Evolutionary conservation across 495 filamentous ascomycete species (phyloP).

Genomic region (Neurospora sublineolata): DNA sequence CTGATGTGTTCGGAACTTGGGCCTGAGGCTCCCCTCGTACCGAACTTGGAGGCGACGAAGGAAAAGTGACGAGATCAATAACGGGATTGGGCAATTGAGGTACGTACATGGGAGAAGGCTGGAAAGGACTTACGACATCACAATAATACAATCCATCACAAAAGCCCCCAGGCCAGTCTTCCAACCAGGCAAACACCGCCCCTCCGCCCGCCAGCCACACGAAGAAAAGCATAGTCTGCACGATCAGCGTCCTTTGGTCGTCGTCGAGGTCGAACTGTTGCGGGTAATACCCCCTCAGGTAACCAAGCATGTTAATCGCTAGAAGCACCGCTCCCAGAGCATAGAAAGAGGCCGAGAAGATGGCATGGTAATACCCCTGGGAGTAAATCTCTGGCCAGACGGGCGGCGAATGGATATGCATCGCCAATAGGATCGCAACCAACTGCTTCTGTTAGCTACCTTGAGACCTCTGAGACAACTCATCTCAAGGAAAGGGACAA

Average conservation of each 20-base stretch:
- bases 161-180: conserved; percentile 37
- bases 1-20: not conserved
- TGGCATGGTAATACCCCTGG: conserved; percentile 67
- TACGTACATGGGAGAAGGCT: not conserved
- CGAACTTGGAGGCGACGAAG: not conserved
- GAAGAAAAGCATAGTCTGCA: conserved; percentile 66
- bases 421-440: conserved; percentile 46
- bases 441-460: conserved; percentile 30
- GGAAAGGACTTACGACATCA: conserved; percentile 35
- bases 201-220: conserved; percentile 60
- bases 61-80: not conserved
- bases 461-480: no score
- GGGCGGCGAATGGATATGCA: conserved; percentile 51
- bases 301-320: conserved; percentile 70
- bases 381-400: conserved; percentile 50
- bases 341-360: conserved; percentile 58
- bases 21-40: not conserved
- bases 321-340: conserved; percentile 50
- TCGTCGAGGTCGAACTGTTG: conserved; percentile 64
- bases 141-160: conserved; percentile 62
- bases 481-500: conserved; percentile 1
- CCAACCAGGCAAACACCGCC: conserved; percentile 48
- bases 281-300: conserved; percentile 65
- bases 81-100: not conserved
- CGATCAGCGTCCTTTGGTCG: conserved; percentile 64